Conservation (phyloP, 1,139 yeast genomes). For the Candida labiduridarum region DNA sequence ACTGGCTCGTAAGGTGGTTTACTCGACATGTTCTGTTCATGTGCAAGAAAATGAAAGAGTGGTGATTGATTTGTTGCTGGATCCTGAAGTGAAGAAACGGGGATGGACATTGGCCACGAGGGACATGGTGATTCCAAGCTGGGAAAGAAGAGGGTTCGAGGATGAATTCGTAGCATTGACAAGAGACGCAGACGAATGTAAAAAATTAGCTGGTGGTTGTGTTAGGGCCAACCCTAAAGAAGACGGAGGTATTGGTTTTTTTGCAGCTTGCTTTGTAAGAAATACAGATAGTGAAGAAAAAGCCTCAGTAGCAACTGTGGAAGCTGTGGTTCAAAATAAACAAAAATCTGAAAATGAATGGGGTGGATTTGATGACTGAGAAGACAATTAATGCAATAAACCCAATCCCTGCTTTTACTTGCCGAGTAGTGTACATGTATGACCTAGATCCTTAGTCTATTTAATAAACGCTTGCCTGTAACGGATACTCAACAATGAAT, state of each 20-base stretch:
- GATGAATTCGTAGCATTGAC: slow-evolving; percentile 62
- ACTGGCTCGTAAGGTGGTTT: slow-evolving; percentile 73
- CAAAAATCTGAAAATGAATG: slow-evolving; percentile 16
- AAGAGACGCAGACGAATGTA: slow-evolving; percentile 44
- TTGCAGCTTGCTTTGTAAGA: slow-evolving; percentile 78
- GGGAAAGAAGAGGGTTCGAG: slow-evolving; percentile 84
- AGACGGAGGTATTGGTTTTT: slow-evolving; percentile 97
- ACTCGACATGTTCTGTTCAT: slow-evolving; percentile 94
- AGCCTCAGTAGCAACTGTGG: slow-evolving; percentile 18
- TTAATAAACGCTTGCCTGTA: neutral
- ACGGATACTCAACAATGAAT: neutral
- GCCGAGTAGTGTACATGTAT: neutral
- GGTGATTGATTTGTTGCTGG: slow-evolving; percentile 73
- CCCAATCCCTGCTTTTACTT: no score
- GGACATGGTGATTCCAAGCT: slow-evolving; percentile 67
- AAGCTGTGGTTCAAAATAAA: slow-evolving; percentile 3
- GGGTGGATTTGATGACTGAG: slow-evolving; percentile 18
- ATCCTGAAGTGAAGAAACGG: slow-evolving; percentile 53
- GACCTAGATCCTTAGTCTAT: neutral
- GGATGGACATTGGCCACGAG: slow-evolving; percentile 80
- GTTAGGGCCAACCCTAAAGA: slow-evolving; percentile 80
- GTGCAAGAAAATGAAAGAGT: slow-evolving; percentile 93
- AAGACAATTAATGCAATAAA: neutral
- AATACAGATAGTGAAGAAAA: neutral
- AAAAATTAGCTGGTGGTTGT: slow-evolving; percentile 77